These are phyloP conservation scores for Elongisporangium undulatum DNA, from an alignment of 352 stramenopile species.

Conservation along the genomic window DNA sequence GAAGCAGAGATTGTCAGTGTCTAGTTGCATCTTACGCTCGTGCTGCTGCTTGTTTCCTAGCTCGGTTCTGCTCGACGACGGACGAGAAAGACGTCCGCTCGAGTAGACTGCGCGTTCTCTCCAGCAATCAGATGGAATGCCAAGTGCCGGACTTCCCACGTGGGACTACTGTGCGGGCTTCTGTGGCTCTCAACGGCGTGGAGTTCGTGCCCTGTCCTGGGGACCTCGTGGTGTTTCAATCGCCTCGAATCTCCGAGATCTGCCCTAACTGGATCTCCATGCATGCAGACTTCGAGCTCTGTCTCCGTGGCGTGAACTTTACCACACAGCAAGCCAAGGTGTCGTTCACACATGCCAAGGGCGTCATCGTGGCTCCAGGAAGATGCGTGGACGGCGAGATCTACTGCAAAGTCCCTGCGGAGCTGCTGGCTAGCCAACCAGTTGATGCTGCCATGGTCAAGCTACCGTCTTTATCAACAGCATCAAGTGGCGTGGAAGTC, in stretches of 20 bases:
- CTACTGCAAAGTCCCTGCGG: slow-evolving; percentile 26
- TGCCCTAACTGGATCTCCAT: slow-evolving; percentile 53
- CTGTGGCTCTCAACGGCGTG: slow-evolving; percentile 58
- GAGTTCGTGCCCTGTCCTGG: slow-evolving; percentile 51
- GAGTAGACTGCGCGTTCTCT: slow-evolving; percentile 29
- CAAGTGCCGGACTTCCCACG: slow-evolving; percentile 55
- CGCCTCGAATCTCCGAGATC: slow-evolving; percentile 42
- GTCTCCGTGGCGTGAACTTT: slow-evolving; percentile 57
- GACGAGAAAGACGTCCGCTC: slow-evolving; percentile 29
- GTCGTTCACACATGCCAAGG: slow-evolving; percentile 27
- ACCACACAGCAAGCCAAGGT: slow-evolving; percentile 38
- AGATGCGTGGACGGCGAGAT: slow-evolving; percentile 33
- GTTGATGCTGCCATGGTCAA: not conserved
- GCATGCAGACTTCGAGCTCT: slow-evolving; percentile 20
- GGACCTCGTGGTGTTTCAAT: slow-evolving; percentile 57
- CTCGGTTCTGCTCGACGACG: slow-evolving; percentile 32
- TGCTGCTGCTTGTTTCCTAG: slow-evolving; percentile 10
- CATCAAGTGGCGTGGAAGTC: not conserved
- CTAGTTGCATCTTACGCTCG: not conserved
- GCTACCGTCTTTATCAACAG: not conserved
- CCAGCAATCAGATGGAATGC: slow-evolving; percentile 45
- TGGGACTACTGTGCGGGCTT: slow-evolving; percentile 40
- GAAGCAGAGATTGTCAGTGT: no score
- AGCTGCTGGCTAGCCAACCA: slow-evolving; percentile 12
- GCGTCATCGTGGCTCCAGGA: slow-evolving; percentile 16